phyloP scores from a whole-genome alignment of 2,329 filamentous ascomycete genomes.

The Drechslerella dactyloides region DNA sequence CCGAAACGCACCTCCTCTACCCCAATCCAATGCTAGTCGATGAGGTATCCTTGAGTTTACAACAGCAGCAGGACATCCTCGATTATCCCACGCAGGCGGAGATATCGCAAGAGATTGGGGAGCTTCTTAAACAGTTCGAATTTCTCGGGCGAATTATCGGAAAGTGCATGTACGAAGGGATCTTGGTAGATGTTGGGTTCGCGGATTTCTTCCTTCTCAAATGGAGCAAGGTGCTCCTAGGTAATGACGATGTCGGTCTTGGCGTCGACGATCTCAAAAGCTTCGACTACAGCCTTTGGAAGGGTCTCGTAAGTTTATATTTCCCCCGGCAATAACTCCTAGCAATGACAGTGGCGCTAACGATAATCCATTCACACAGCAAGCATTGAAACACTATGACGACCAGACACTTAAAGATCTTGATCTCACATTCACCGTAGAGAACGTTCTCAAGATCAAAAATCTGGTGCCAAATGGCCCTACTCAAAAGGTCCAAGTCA shows the following conservation, averaged over 20 bases:
- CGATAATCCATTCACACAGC: constrained; percentile 4
- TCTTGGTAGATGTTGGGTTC: constrained; percentile 90
- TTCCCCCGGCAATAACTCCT: background rate
- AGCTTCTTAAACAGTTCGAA: constrained; percentile 77
- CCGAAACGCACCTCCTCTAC: constrained; percentile 83
- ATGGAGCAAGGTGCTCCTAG: constrained; percentile 78
- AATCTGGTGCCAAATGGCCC: constrained; percentile 44
- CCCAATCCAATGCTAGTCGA: constrained; percentile 83
- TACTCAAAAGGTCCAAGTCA: constrained; percentile 69
- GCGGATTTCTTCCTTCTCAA: constrained; percentile 95
- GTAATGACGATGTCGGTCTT: constrained; percentile 70
- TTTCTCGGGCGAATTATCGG: constrained; percentile 92
- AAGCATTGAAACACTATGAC: constrained; percentile 78
- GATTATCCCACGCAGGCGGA: constrained; percentile 59
- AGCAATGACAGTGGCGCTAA: background rate
- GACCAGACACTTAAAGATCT: constrained; percentile 66
- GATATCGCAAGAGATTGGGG: constrained; percentile 64
- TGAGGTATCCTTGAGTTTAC: constrained; percentile 68
- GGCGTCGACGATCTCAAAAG: constrained; percentile 93
- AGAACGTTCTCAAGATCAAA: constrained; percentile 62
- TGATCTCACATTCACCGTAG: constrained; percentile 53
- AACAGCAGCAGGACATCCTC: constrained; percentile 64
- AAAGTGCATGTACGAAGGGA: constrained; percentile 97
- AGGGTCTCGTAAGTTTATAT: constrained; percentile 70
- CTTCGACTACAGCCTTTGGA: constrained; percentile 87